Percentiles rank a stretch among this genome's conserved stretches.
phyloP scores from a whole-genome alignment of 352 stramenopile species.

The Globisporangium canariense region DNA sequence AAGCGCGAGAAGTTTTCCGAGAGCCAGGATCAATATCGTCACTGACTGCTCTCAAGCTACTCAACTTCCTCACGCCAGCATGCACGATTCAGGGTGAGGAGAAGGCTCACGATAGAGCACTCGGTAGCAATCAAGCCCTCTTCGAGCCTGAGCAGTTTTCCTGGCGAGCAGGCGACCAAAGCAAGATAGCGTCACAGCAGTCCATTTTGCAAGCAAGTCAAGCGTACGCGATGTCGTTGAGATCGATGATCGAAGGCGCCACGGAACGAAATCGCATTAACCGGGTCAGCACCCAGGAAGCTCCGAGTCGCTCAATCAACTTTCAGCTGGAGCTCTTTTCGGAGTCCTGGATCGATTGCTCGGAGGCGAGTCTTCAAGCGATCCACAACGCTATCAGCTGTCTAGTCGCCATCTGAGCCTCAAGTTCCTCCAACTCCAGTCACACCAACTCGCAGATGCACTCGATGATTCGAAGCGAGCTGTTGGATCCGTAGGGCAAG shows the following conservation, averaged over 20 bases:
- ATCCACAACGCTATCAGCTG: slow-evolving; percentile 7
- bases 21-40: not conserved
- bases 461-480: not conserved
- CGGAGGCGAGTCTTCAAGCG: not conserved
- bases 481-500: not conserved
- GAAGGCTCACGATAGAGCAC: not conserved
- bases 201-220: slow-evolving; percentile 8
- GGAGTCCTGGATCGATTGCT: slow-evolving; percentile 15
- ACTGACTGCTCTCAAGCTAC: not conserved
- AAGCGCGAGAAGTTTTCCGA: not conserved
- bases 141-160: slow-evolving; percentile 5
- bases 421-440: not conserved
- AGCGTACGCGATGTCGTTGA: slow-evolving; percentile 5
- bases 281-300: not conserved
- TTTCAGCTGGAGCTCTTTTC: slow-evolving; percentile 2
- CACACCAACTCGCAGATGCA: not conserved
- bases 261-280: not conserved
- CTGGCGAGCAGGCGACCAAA: not conserved
- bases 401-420: not conserved
- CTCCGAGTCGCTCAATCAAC: not conserved
- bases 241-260: not conserved
- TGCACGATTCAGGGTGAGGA: not conserved
- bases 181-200: not conserved
- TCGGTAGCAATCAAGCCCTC: not conserved
- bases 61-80: slow-evolving; percentile 6